Percentiles rank a stretch among this genome's conserved stretches.
phyloP scores from a whole-genome alignment of 345 rosid genomes.

The Ceriops zippeliana region DNA sequence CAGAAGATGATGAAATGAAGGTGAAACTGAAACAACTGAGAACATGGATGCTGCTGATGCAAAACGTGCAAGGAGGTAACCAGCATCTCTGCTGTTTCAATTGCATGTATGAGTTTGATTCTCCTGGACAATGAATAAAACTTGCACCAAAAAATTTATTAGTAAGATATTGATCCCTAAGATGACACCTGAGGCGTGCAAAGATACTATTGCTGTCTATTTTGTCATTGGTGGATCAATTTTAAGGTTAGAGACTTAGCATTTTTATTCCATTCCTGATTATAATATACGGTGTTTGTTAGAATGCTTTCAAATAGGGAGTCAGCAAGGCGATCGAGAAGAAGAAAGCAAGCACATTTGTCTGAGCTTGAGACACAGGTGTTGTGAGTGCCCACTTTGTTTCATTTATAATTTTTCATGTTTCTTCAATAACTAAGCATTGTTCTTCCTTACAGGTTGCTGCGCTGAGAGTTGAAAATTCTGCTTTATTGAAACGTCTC shows the following conservation, averaged over 20 bases:
- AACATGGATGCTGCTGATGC: constrained; percentile 25
- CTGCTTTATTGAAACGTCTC: constrained; percentile 23
- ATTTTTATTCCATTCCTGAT: constrained; percentile 1
- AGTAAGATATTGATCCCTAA: not conserved
- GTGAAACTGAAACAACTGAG: constrained; percentile 35
- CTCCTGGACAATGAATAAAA: not conserved
- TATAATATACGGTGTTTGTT: constrained; percentile 2
- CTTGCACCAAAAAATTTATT: not conserved
- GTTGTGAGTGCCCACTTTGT: constrained; percentile 1
- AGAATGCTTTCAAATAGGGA: constrained; percentile 40
- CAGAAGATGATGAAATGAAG: constrained; percentile 33
- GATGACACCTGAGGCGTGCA: not conserved
- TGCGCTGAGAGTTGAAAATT: constrained; percentile 29
- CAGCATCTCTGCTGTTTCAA: not conserved
- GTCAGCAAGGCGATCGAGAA: constrained; percentile 33
- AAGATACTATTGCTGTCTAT: not conserved
- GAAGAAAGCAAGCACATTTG: constrained; percentile 37
- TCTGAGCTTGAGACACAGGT: constrained; percentile 35
- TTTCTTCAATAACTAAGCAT: not conserved
- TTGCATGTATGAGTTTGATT: constrained; percentile 1
- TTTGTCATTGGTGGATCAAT: not conserved
- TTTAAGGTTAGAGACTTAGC: not conserved
- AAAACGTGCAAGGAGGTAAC: constrained; percentile 31
- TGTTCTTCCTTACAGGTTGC: constrained; percentile 16
- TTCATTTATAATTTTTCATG: constrained; percentile 4